A percentile compares a stretch with the other conserved stretches of the same genome.
These are phyloP conservation scores for Rhodotorula sp. DNA, from an alignment of 1,284 basidiomycete genomes.

Conservation along the genomic window DNA sequence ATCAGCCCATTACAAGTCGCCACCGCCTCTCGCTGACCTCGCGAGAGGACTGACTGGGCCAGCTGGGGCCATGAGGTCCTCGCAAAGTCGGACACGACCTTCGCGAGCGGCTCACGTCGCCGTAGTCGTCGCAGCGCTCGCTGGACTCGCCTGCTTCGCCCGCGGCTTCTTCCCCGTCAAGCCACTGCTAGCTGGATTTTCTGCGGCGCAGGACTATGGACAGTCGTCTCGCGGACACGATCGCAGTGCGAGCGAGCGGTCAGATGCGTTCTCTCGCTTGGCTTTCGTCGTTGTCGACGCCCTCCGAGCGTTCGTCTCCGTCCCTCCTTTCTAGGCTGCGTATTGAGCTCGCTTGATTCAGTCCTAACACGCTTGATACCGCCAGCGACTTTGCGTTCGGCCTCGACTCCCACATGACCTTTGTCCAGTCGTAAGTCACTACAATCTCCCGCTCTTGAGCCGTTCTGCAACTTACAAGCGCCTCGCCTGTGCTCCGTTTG, in stretches of 20 bases:
- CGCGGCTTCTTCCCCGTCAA: slow-evolving; percentile 36
- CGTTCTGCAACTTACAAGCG: not conserved
- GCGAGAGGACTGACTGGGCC: too few relatives aligned
- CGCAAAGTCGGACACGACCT: too few relatives aligned
- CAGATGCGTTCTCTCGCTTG: slow-evolving; percentile 30
- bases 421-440: slow-evolving; percentile 23
- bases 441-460: not conserved
- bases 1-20: too few relatives aligned
- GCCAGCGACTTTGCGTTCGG: slow-evolving; percentile 38
- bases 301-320: slow-evolving; percentile 33
- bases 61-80: too few relatives aligned
- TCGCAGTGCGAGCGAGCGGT: not conserved
- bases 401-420: slow-evolving; percentile 28
- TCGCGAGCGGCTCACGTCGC: not conserved
- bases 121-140: slow-evolving; percentile 3
- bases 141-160: slow-evolving; percentile 18
- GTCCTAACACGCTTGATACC: not conserved
- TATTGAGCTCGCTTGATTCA: not conserved
- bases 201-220: not conserved
- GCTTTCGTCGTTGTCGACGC: slow-evolving; percentile 42
- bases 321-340: too few relatives aligned
- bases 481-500: not conserved
- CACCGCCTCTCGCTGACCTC: too few relatives aligned
- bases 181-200: slow-evolving; percentile 26
- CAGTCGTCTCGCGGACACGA: too few relatives aligned